Percentiles rank a stretch among this genome's conserved stretches.
phyloP scores from a whole-genome alignment of 1,284 basidiomycete genomes.

The Phellopilus nigrolimitatus region DNA sequence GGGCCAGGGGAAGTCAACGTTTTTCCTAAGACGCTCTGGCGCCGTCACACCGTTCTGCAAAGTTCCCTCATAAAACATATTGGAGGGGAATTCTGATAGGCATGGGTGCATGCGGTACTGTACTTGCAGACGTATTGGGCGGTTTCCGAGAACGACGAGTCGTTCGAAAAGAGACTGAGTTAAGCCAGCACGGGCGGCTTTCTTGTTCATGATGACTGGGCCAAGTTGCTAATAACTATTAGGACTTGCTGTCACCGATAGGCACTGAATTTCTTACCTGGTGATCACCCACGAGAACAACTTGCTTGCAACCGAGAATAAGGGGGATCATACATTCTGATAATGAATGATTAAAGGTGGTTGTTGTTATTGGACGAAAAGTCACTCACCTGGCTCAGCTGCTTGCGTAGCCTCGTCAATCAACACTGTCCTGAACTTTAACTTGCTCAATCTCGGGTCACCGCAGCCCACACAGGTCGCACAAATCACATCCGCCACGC shows the following conservation, averaged over 20 bases:
- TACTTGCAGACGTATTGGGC: constrained; percentile 96
- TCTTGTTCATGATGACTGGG: constrained; percentile 99
- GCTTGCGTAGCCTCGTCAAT: constrained; percentile 99
- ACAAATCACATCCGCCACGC: constrained; percentile 96
- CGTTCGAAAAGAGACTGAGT: constrained; percentile 98
- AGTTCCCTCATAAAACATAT: constrained; percentile 99
- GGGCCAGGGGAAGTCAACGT: constrained; percentile 99
- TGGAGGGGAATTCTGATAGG: constrained; percentile 97
- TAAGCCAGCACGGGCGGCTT: constrained; percentile 94
- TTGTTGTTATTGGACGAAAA: constrained; percentile 19
- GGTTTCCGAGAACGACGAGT: constrained; percentile 90
- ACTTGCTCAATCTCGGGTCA: constrained; percentile 90
- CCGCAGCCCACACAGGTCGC: constrained; percentile 98
- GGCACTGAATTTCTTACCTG: constrained; percentile 41
- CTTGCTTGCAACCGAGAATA: constrained; percentile 97
- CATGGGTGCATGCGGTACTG: constrained; percentile 99
- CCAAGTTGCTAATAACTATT: constrained; percentile 75
- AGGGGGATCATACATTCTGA: constrained; percentile 99
- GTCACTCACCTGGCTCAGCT: constrained; percentile 82
- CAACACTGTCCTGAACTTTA: constrained; percentile 97
- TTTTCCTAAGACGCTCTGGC: constrained; percentile 92
- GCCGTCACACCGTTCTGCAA: constrained; percentile 99
- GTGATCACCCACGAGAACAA: constrained; percentile 97
- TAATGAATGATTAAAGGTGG: constrained; percentile 17
- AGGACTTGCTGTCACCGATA: constrained; percentile 8